Conservation (phyloP, 73 alveolate genomes). For the Urostyla sp. region DNA sequence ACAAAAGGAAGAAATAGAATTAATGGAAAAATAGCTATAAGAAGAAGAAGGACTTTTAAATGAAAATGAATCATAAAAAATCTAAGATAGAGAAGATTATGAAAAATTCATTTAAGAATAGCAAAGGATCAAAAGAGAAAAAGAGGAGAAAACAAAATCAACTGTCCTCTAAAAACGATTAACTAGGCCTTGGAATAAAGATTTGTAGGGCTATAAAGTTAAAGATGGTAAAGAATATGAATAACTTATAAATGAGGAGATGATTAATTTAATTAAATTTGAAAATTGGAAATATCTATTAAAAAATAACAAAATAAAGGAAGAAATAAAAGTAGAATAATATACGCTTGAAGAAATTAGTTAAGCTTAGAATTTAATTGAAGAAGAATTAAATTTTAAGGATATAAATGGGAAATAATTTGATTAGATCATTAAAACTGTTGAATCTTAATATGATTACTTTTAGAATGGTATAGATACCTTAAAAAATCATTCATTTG, state of each 20-base stretch:
- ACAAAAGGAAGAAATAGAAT: constrained; percentile 50
- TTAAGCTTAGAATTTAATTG: background rate
- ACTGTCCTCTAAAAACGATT: constrained; percentile 38
- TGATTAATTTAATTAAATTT: background rate
- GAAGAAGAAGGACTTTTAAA: constrained; percentile 51
- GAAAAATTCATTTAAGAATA: constrained; percentile 21
- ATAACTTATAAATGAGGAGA: background rate
- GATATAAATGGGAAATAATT: background rate
- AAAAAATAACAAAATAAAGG: background rate
- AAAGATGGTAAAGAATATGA: background rate
- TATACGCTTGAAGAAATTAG: too few relatives aligned
- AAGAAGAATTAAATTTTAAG: background rate
- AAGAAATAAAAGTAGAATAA: too few relatives aligned
- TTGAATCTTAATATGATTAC: too few relatives aligned
- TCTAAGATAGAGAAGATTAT: constrained; percentile 70
- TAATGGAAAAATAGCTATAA: constrained; percentile 61
- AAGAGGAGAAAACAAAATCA: constrained; percentile 25
- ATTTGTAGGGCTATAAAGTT: background rate
- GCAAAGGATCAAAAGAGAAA: constrained; percentile 15
- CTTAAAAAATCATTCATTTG: background rate
- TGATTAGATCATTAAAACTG: too few relatives aligned
- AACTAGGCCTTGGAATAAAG: constrained; percentile 54
- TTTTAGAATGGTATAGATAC: too few relatives aligned
- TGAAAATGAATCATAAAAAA: constrained; percentile 71
- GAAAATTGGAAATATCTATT: background rate